Base-by-base conservation (phyloP, 2,329 filamentous ascomycete genomes). In the Atkinsonella hypoxylon region DNA sequence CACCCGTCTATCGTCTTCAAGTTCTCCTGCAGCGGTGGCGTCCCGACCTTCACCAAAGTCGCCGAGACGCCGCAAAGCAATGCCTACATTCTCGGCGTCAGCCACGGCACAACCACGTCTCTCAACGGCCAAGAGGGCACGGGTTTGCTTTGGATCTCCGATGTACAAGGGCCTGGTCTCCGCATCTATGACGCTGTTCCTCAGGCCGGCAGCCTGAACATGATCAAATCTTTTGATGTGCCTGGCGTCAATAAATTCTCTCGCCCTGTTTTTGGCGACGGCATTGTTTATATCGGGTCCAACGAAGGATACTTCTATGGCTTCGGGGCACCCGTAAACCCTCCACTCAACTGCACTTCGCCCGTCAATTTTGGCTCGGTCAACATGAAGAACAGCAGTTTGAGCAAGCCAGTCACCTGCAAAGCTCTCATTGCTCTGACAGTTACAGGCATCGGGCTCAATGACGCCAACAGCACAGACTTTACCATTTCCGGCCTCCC, bases 1-100 rank as follows among this genome's bases (percentile, higher is more conserved):
- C 75, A 74, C 56, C 69, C 72, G 13, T 76, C 76, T 0, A 70
- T 76, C 47, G 75, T 78, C 17, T 81, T 79, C 68, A 76, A 79
- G 55, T 81, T 81, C 58, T 71, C 72, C 2, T 79, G 75, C 58
- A 64, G 69, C 53, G 63, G 64, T 20, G 77, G 76, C 3, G 67
- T 73, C 10, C 73, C 77, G 0, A 68, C 70, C 2, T 80, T 82
- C 48, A 71, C 74, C 20, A 74, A 76, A 56, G 72, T 78, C 1
- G 73, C 73, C 4, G 70, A 74, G 49, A 74, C 69, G 3, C 67
- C 70, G 0, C 68, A 72, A 20, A 67, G 60, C 41, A 79, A 78
- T 47, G 74, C 76, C 0, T 73, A 72, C 51, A 68, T 74, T 46
- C 70, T 81, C 0, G 78, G 78, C 30, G 74, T 78, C 32, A 73